These are phyloP conservation scores for Schizosaccharomyces japonicus DNA, from an alignment of 805 yeast genomes.

Conservation along the genomic window DNA sequence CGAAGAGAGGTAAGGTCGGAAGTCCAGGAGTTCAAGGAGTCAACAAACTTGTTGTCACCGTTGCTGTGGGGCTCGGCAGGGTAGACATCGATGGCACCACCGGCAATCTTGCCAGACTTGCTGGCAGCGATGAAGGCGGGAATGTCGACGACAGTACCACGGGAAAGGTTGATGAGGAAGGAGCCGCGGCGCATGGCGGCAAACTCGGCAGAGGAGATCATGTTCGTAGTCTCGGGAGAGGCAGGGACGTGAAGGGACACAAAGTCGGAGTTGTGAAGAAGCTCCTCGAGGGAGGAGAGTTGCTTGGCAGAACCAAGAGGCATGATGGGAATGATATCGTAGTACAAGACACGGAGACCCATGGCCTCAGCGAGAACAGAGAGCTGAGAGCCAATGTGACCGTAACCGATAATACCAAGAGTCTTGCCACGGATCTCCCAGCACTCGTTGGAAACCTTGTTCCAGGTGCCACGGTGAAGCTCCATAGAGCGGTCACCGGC, in stretches of 20 bases:
- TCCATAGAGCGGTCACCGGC: conserved; percentile 90
- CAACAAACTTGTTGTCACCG: conserved; percentile 56
- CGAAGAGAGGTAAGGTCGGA: conserved; percentile 58
- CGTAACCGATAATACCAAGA: conserved; percentile 88
- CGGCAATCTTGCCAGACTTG: conserved; percentile 83
- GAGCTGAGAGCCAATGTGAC: conserved; percentile 93
- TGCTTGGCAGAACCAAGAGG: conserved; percentile 90
- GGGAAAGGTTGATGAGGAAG: conserved; percentile 80
- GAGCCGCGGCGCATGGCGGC: conserved; percentile 93
- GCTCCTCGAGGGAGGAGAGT: conserved; percentile 61
- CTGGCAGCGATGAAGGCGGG: conserved; percentile 80
- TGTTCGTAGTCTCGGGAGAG: conserved; percentile 70
- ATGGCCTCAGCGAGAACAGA: conserved; percentile 90
- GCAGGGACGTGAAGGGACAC: conserved; percentile 89
- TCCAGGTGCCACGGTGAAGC: conserved; percentile 92
- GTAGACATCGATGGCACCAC: conserved; percentile 89
- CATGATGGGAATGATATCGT: conserved; percentile 84
- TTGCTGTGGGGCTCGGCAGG: conserved; percentile 95
- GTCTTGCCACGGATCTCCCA: conserved; percentile 99
- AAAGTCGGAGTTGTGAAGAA: conserved; percentile 62
- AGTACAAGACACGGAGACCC: conserved; percentile 91
- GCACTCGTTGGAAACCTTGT: conserved; percentile 79
- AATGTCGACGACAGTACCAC: conserved; percentile 94
- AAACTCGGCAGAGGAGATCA: conserved; percentile 73
- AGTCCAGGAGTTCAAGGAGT: conserved; percentile 59